These are phyloP conservation scores for Ceratocystis colombiana DNA, from an alignment of 2,329 filamentous ascomycete species.

Conservation along the genomic window DNA sequence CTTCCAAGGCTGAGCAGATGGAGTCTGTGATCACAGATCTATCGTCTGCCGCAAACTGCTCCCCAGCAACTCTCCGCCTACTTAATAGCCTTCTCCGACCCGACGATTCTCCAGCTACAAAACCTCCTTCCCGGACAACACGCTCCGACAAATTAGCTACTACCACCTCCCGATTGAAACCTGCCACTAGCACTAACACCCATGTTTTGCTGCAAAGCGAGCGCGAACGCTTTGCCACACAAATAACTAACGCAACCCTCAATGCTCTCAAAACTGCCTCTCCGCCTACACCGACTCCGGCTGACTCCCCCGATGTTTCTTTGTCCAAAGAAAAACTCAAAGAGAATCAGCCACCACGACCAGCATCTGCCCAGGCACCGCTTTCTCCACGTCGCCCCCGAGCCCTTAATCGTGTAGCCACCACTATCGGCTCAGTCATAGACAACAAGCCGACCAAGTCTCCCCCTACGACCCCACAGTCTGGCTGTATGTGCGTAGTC, in stretches of 20 bases:
- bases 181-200: conserved; percentile 2
- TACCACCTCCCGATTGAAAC: conserved; percentile 33
- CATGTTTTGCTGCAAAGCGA: conserved; percentile 46
- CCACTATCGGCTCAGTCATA: conserved; percentile 35
- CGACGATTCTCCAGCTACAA: conserved; percentile 19
- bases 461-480: conserved; percentile 31
- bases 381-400: conserved; percentile 52
- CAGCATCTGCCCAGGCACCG: conserved; percentile 31
- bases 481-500: conserved; percentile 46
- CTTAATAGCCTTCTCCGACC: conserved; percentile 23
- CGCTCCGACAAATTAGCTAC: conserved; percentile 27
- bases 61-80: conserved; percentile 21
- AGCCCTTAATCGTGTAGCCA: conserved; percentile 50
- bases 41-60: conserved; percentile 21
- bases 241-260: conserved; percentile 60
- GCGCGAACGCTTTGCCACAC: conserved; percentile 57
- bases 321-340: conserved; percentile 5
- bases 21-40: conserved; percentile 24
- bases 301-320: background rate
- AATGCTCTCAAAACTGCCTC: conserved; percentile 56
- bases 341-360: conserved; percentile 16
- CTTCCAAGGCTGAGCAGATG: conserved; percentile 22
- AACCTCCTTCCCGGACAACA: conserved; percentile 24
- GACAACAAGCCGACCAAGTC: conserved; percentile 33
- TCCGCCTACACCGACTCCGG: conserved; percentile 8